These are phyloP conservation scores for Tetrahymena malaccensis DNA, from an alignment of 73 alveolate species.

Conservation along the genomic window DNA sequence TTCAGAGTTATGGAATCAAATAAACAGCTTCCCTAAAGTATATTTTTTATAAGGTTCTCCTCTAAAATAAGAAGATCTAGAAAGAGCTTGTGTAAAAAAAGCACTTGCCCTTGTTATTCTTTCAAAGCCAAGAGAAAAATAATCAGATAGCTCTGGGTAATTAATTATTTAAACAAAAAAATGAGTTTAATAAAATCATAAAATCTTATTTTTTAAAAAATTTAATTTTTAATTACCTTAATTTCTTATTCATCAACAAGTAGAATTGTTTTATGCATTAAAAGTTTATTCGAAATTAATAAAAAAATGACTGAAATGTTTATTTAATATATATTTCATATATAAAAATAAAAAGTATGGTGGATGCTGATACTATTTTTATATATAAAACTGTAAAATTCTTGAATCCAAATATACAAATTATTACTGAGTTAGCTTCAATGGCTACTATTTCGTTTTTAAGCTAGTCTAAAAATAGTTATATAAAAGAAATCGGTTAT, in stretches of 20 bases:
- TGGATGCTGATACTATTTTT: conserved; percentile 94
- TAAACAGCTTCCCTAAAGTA: conserved; percentile 84
- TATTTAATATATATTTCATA: background rate
- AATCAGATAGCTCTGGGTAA: conserved; percentile 22
- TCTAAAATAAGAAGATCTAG: conserved; percentile 79
- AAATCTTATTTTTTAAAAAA: no score
- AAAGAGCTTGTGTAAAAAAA: conserved; percentile 80
- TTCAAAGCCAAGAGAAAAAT: conserved; percentile 66
- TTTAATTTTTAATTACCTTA: no score
- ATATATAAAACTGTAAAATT: conserved; percentile 86
- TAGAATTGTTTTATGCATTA: no score
- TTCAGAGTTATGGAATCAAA: conserved; percentile 86
- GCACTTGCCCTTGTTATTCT: conserved; percentile 87
- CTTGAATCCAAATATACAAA: conserved; percentile 57
- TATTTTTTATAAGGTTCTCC: conserved; percentile 87
- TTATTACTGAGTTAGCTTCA: conserved; percentile 85
- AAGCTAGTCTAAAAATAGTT: conserved; percentile 59
- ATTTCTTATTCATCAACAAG: no score
- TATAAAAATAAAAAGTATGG: conserved; percentile 50
- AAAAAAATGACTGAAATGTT: no score
- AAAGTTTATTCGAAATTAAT: background rate
- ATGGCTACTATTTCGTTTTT: conserved; percentile 77
- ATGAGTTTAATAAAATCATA: no score
- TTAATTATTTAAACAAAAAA: background rate
- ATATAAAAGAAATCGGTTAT: conserved; percentile 62